phyloP scores from a whole-genome alignment of 345 rosid species.

The Odontarrhena argentea region DNA sequence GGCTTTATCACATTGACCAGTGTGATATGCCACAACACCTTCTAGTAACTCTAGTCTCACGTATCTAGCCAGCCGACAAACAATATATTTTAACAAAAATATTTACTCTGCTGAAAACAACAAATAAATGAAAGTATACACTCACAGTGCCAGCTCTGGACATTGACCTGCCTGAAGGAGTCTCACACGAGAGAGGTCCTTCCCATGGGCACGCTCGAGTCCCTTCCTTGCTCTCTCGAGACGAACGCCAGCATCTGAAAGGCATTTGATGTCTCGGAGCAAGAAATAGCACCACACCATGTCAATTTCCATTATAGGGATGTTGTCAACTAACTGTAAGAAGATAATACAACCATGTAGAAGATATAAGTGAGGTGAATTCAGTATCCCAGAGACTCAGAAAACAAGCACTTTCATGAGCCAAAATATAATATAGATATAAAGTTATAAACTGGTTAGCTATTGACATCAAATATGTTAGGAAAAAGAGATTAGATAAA shows the following conservation, averaged over 20 bases:
- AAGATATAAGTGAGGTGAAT: conserved; percentile 1
- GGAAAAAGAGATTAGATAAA: conserved; percentile 7
- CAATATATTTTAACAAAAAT: background rate
- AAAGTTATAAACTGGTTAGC: background rate
- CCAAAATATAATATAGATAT: background rate
- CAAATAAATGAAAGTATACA: conserved; percentile 4
- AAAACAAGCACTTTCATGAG: conserved; percentile 2
- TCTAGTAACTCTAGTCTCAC: conserved; percentile 88
- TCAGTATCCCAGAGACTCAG: conserved; percentile 2
- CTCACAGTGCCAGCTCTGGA: conserved; percentile 86
- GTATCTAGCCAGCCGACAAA: conserved; percentile 50
- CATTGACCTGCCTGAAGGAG: conserved; percentile 78
- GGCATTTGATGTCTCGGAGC: conserved; percentile 81
- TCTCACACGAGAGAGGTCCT: conserved; percentile 81
- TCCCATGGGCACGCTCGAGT: conserved; percentile 88
- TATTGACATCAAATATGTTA: conserved; percentile 1
- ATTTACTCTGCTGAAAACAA: background rate
- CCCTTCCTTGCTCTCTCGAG: conserved; percentile 87
- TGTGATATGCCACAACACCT: conserved; percentile 93
- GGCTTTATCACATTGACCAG: conserved; percentile 66
- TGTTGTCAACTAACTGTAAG: conserved; percentile 80
- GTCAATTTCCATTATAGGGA: conserved; percentile 92
- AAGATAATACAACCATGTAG: conserved; percentile 25
- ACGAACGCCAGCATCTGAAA: conserved; percentile 84
- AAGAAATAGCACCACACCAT: conserved; percentile 97